These are phyloP conservation scores for Herpetomonas tarakana DNA, from an alignment of 208 protist species.

Conservation along the genomic window DNA sequence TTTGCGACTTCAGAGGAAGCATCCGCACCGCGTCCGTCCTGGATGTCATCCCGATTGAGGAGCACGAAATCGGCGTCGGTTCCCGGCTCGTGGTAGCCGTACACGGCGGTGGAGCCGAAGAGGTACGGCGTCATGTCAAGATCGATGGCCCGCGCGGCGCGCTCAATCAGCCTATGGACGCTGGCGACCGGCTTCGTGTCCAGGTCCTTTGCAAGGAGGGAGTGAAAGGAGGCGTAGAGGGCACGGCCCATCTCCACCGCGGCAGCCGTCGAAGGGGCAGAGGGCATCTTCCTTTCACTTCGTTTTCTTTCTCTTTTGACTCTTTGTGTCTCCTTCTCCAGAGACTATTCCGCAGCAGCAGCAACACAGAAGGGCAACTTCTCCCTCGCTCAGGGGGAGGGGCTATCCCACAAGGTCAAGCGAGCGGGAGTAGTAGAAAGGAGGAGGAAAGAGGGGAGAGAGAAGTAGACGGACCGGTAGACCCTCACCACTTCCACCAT, in stretches of 20 bases:
- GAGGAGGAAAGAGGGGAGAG: no score
- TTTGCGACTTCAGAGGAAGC: conserved; percentile 62
- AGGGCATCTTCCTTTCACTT: conserved; percentile 1
- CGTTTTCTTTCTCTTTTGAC: not conserved
- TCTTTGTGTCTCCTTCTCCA: not conserved
- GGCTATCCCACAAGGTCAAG: no score
- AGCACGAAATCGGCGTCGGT: conserved; percentile 84
- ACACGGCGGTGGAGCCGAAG: conserved; percentile 80
- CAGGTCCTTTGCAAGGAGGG: conserved; percentile 19
- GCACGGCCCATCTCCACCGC: not conserved
- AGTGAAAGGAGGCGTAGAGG: conserved; percentile 13
- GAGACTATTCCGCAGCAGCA: no score
- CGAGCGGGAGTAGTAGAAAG: no score
- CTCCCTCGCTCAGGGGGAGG: no score
- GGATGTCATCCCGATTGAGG: conserved; percentile 36
- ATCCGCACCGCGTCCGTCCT: conserved; percentile 55
- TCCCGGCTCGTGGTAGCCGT: conserved; percentile 60
- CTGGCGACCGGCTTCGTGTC: conserved; percentile 48
- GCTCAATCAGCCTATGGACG: conserved; percentile 31
- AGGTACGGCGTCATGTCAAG: conserved; percentile 52
- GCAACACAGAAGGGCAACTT: no score
- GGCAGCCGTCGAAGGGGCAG: conserved; percentile 2
- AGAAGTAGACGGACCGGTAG: no score
- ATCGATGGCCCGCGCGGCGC: conserved; percentile 49
- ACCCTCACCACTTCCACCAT: no score